Evolutionary conservation across 805 yeast genomes (phyloP).

Genomic region (Candida silvatica): DNA sequence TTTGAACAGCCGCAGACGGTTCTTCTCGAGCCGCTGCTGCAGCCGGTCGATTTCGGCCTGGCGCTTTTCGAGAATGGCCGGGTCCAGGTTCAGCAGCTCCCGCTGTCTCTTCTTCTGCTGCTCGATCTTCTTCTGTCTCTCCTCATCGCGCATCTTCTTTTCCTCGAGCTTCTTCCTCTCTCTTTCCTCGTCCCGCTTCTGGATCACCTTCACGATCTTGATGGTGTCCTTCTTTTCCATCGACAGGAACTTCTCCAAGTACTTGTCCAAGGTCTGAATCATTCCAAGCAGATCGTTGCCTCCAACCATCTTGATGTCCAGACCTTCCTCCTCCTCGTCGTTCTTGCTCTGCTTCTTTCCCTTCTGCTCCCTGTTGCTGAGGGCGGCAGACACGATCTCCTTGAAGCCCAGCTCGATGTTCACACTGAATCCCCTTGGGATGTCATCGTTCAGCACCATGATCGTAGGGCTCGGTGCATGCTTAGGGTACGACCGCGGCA

Average conservation of each 20-base stretch:
- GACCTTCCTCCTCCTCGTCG: slow-evolving; percentile 7
- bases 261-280: slow-evolving; percentile 44
- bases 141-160: slow-evolving; percentile 4
- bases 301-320: slow-evolving; percentile 26
- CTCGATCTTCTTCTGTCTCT: slow-evolving; percentile 2
- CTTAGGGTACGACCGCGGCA: slow-evolving; percentile 50
- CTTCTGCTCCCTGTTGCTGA: slow-evolving; percentile 14
- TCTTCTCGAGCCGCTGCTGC: slow-evolving; percentile 17
- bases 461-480: slow-evolving; percentile 37
- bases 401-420: slow-evolving; percentile 63
- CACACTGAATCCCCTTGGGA: slow-evolving; percentile 59
- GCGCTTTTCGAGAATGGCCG: slow-evolving; percentile 9
- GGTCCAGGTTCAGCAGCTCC: slow-evolving; percentile 4
- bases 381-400: slow-evolving; percentile 33
- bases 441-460: slow-evolving; percentile 53
- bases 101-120: slow-evolving; percentile 4
- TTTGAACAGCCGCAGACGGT: slow-evolving; percentile 17
- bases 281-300: slow-evolving; percentile 48
- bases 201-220: slow-evolving; percentile 39
- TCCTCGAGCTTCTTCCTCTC: slow-evolving; percentile 1
- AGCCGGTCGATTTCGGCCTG: slow-evolving; percentile 19
- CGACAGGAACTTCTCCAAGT: slow-evolving; percentile 49
- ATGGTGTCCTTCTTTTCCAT: slow-evolving; percentile 54
- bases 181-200: slow-evolving; percentile 7
- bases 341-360: slow-evolving; percentile 2